Conservation (phyloP, 2,329 filamentous ascomycete species). For the Fusarium poae region DNA sequence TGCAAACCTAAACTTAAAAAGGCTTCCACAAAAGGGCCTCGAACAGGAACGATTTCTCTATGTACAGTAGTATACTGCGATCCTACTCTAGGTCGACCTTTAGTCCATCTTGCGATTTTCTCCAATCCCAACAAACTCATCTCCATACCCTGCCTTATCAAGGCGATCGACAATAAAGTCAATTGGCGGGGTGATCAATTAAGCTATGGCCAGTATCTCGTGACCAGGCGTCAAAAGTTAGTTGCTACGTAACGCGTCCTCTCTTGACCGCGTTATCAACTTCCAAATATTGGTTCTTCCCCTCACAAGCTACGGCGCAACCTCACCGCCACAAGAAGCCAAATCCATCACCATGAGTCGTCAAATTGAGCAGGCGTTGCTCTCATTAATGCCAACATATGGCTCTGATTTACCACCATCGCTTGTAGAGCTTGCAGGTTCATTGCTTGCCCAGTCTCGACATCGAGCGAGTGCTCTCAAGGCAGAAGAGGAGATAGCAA, state of each 20-base stretch:
- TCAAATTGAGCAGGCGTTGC: conserved; percentile 78
- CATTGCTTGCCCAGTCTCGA: conserved; percentile 83
- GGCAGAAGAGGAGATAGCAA: conserved; percentile 87
- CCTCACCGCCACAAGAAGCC: background rate
- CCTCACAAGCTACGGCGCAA: background rate
- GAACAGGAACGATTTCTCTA: background rate
- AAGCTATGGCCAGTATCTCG: conserved; percentile 21
- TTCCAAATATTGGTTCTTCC: conserved; percentile 11
- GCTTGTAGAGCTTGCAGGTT: conserved; percentile 78
- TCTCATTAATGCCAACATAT: conserved; percentile 80
- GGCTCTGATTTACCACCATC: conserved; percentile 74
- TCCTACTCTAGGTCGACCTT: background rate
- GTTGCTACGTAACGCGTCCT: conserved; percentile 28
- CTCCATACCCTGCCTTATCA: conserved; percentile 13
- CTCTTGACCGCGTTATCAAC: conserved; percentile 21
- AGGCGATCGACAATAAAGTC: conserved; percentile 24
- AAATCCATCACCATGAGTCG: conserved; percentile 71
- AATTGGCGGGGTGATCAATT: conserved; percentile 22
- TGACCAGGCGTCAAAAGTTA: conserved; percentile 35
- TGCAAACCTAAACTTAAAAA: conserved; percentile 11
- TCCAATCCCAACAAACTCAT: conserved; percentile 8
- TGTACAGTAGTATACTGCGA: background rate
- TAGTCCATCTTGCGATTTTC: background rate
- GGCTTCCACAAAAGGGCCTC: background rate
- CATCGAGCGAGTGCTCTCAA: conserved; percentile 82